A percentile compares a stretch with the other conserved stretches of the same genome.
phyloP scores from a whole-genome alignment of 805 yeast genomes.

The Ogataea naganishii region DNA sequence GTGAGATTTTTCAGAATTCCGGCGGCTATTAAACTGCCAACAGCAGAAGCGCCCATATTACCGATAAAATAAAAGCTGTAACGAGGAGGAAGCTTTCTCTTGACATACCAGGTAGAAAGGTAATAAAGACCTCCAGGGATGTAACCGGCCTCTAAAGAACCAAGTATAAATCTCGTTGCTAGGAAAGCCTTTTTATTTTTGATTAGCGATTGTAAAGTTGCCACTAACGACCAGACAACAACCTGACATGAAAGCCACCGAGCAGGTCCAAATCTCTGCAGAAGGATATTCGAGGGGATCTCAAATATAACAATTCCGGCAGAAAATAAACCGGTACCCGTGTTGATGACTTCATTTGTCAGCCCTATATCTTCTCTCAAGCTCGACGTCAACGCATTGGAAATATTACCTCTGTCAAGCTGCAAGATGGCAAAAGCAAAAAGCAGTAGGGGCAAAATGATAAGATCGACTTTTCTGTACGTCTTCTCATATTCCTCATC shows the following conservation, averaged over 20 bases:
- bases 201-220: constrained; percentile 25
- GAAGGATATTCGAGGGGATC: constrained; percentile 27
- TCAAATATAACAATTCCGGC: constrained; percentile 33
- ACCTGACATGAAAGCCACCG: constrained; percentile 24
- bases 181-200: constrained; percentile 15
- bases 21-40: constrained; percentile 22
- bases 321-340: constrained; percentile 30
- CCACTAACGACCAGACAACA: constrained; percentile 29
- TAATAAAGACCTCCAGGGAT: constrained; percentile 31
- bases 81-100: constrained; percentile 21
- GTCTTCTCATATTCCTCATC: constrained; percentile 10
- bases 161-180: constrained; percentile 28
- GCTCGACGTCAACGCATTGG: constrained; percentile 43
- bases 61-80: constrained; percentile 26
- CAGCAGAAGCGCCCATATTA: constrained; percentile 32
- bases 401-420: constrained; percentile 44
- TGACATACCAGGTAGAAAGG: constrained; percentile 30
- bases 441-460: constrained; percentile 7
- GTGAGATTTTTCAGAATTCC: constrained; percentile 34
- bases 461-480: constrained; percentile 9
- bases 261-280: constrained; percentile 28
- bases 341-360: constrained; percentile 28
- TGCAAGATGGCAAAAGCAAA: constrained; percentile 24
- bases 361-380: constrained; percentile 37
- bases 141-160: constrained; percentile 33